These are phyloP conservation scores for Suhomyces coccinellae DNA, from an alignment of 1,139 yeast genomes.

Conservation along the genomic window DNA sequence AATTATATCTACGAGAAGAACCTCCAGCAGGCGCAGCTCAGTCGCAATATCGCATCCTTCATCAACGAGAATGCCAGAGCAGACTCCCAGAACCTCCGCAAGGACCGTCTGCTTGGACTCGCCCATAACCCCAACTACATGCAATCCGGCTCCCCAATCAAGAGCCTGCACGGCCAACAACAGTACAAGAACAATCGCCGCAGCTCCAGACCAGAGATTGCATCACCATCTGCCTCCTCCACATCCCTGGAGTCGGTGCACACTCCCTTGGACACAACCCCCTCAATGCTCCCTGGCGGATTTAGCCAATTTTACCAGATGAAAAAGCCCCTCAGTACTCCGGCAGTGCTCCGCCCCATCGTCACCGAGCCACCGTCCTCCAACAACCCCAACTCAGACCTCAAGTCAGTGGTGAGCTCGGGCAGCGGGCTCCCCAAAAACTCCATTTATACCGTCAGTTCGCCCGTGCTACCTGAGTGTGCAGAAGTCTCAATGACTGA, in stretches of 20 bases:
- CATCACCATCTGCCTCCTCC: constrained; percentile 2
- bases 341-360: constrained; percentile 46
- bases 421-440: constrained; percentile 1
- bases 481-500: constrained; percentile 1
- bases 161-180: not conserved
- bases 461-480: constrained; percentile 5
- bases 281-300: not conserved
- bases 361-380: not conserved
- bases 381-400: not conserved
- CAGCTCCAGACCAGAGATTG: not conserved
- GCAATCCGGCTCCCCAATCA: not conserved
- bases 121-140: constrained; percentile 10
- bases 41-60: constrained; percentile 9
- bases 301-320: constrained; percentile 30
- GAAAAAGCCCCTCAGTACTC: constrained; percentile 43
- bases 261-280: not conserved
- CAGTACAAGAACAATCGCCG: not conserved
- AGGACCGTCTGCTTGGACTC: not conserved
- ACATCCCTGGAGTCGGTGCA: not conserved
- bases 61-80: constrained; percentile 3
- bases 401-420: not conserved
- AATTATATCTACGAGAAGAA: constrained; percentile 20
- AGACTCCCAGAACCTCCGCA: not conserved
- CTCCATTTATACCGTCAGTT: constrained; percentile 11
- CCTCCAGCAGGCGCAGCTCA: constrained; percentile 15